Evolutionary conservation across 2,329 filamentous ascomycete genomes (phyloP), one percentile per base, ranked within the genome.

Genomic region (Cladosporium sp.): DNA sequence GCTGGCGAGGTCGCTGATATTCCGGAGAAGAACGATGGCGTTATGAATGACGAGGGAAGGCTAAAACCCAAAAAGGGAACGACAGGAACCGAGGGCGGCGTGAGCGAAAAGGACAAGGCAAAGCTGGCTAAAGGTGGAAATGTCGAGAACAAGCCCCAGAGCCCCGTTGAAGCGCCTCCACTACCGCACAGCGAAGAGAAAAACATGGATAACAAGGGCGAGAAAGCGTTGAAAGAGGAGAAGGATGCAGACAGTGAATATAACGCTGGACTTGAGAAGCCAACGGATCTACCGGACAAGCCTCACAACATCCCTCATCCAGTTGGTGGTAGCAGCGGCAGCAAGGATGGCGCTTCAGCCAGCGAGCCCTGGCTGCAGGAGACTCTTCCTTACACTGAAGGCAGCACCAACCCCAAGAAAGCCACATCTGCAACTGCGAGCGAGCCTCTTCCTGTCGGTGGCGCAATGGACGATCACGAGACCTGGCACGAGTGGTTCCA

Each of bases 31-130:
- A 83, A 85, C 60, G 82, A 96, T 71, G 91, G 92, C 40, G 91
- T 97, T 60, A 97, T 97, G 93, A 89, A 96, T 70, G 92, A 97
- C 73, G 89, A 88, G 63, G 83, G 89, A 70, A 82, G 91, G 64
- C 76, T 82, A 38, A 82, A 84, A 40, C 90, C 92, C 4, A 92
- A 92, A 71, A 83, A 92, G 72, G 93, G 92, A 49, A 95, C 90
- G 2, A 90, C 88, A 3, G 93, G 93, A 39, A 96, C 90, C 1
- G 89, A 92, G 70, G 92, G 92, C 12, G 92, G 93, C 55, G 90
- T 97, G 42, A 91, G 88, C 25, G 89, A 92, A 71, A 96, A 95
- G 75, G 86, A 86, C 66, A 94, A 91, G 77, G 87, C 86, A 51
- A 83, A 84, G 61, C 87, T 88, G 69, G 81, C 82, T 38, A 81